Conservation (phyloP, 78 protist species). For the Protostelium mycophagum region DNA sequence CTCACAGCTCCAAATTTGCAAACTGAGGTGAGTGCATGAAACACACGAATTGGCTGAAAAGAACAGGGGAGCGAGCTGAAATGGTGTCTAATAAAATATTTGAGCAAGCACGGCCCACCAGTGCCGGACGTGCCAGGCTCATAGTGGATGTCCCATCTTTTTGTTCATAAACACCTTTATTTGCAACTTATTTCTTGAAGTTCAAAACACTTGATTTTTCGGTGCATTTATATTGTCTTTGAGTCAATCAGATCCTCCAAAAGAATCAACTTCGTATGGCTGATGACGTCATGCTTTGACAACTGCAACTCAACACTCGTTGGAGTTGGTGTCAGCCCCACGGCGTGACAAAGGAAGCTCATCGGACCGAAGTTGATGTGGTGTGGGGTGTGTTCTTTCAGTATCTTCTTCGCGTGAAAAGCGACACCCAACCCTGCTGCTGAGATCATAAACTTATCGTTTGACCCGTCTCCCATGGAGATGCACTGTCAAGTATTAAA, state of each 20-base stretch:
- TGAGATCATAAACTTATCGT: constrained; percentile 37
- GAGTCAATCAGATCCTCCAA: too few species aligned
- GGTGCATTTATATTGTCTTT: too few species aligned
- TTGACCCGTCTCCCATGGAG: constrained; percentile 61
- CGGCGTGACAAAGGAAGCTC: constrained; percentile 1
- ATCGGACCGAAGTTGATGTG: constrained; percentile 25
- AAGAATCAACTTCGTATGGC: too few species aligned
- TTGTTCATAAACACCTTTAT: too few species aligned
- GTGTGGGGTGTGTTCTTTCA: constrained; percentile 29
- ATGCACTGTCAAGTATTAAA: constrained; percentile 2
- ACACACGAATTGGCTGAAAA: background rate
- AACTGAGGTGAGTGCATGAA: background rate
- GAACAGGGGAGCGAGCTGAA: background rate
- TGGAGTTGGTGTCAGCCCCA: background rate
- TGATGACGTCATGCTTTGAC: too few species aligned
- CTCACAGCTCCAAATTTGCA: background rate
- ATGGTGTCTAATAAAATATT: background rate
- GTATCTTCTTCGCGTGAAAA: constrained; percentile 28
- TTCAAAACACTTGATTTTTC: too few species aligned
- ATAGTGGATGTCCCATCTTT: too few species aligned
- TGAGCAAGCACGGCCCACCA: background rate
- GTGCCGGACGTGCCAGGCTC: background rate
- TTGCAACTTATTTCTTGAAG: too few species aligned
- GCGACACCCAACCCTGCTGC: constrained; percentile 35
- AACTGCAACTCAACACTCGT: too few species aligned